Base-by-base conservation (phyloP, 2,329 filamentous ascomycete genomes). In the Aspergillus phoenicis region DNA sequence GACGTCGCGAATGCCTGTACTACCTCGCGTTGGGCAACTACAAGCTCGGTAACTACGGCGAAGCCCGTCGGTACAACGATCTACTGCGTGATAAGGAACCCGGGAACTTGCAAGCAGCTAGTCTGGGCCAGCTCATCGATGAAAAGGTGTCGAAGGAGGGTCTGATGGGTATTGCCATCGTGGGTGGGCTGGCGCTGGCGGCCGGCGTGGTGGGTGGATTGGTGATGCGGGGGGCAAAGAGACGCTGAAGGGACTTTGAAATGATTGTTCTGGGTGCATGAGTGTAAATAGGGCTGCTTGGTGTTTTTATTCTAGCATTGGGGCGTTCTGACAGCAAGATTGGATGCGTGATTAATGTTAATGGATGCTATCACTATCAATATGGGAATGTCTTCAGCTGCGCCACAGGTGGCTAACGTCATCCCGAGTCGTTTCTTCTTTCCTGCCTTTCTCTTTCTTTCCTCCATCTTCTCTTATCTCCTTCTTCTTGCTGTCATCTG, bases 1-100 rank as follows among this genome's bases (percentile, higher is more conserved):
- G 95, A 70, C 89, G 95, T 73, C 89, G 95, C 73, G 95, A 99
- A 84, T 99, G 95, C 75, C 90, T 99, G 63, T 99, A 97, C 83
- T 99, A 99, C 80, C 88, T 99, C 57, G 95, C 92, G 26, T 86
- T 99, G 33, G 95, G 95, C 65, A 97, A 98, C 83, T 98, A 94
- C 86, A 98, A 98, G 83, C 87, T 99, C 51, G 94, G 93, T 64
- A 98, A 97, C 84, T 99, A 97, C 78, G 93, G 89, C 63, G 95
- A 99, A 75, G 94, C 94, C 62, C 85, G 94, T 72, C 86, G 91
- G 73, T 98, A 98, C 81, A 99, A 99, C 77, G 94, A 98, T 73
- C 84, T 94, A 53, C 82, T 99, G 63, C 80, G 98, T 57, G 92
- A 97, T 64, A 89, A 94, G 75, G 95, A 99, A 80, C 92, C 93